Base-by-base conservation (phyloP, 768 basidiomycete genomes). In the Termitomyces sp. region DNA sequence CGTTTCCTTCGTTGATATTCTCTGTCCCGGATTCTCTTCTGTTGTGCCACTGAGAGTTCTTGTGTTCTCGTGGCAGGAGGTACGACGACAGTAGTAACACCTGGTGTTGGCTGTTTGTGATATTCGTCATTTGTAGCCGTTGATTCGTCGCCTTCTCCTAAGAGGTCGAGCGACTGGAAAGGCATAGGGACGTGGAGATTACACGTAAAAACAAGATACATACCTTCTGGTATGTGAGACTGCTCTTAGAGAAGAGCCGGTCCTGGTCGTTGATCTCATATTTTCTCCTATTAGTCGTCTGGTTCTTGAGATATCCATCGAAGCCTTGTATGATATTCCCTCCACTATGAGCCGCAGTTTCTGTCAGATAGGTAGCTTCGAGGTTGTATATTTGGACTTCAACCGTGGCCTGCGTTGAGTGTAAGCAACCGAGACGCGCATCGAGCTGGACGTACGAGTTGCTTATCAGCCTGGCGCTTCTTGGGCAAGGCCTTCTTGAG, bases 241-340 rank as follows among this genome's bases (percentile, higher is more conserved):
- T 92, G 70, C 90, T 92, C 55, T 78, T 86, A 2, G 91, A 91
- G 70, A 94, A 94, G 57, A 92, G 73, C 44, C 91, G 79, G 64
- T 94, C 91, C 12, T 79, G 73, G 53, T 93, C 91, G 57, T 79
- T 82, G 54, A 91, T 80, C 60, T 93, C 90, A 60, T 86, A 83
- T 64, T 85, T 86, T 65, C 86, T 79, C 62, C 89, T 75, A 7
- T 79, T 83, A 9, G 79, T 75, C 0, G 79, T 80, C 55, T 85
- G 87, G 61, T 86, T 86, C 70, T 93, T 94, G 54, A 93, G 80
- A 65, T 92, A 94, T 39, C 86, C 84, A 52, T 93, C 91, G 59
- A 93, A 93, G 4, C 91, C 91, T 62, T 87, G 87, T 35, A 94
- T 87, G 50, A 94, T 92, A 61, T 94, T 93, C 29, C 91, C 91